Evolutionary conservation across 345 rosid genomes (phyloP), one percentile per base, ranked within the genome.

Genomic region (Bruguiera sexangula): DNA sequence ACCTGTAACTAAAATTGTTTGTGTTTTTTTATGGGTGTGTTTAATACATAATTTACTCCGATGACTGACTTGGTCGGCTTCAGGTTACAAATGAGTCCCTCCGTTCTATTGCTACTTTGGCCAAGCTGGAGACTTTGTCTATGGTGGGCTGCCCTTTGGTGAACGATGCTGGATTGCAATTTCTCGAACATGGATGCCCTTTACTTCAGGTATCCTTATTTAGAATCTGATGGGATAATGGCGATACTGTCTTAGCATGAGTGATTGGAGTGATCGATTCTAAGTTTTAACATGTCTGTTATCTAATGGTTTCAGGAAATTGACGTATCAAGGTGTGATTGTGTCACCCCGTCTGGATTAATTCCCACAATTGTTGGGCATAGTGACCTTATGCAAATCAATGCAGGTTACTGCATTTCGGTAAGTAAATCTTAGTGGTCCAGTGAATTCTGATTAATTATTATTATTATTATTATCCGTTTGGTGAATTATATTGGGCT

Each of bases 61-160:
- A 69, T 57, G 8, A n/a, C 53, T 73, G 18, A n/a, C 2, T 73
- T 60, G 65, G 63, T 67, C 82, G 68, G 54, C 6, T 77, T 75
- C 79, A 94, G 97, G 85, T 91, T 56, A 86, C 96, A 9, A 89
- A 71, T 78, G 89, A 91, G 59, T 91, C 92, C 0, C 80, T 91
- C 16, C 73, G 78, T 43, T 85, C 93, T 0, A 85, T 89, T 74
- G 86, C 97, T 66, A 66, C 83, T 50, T 69, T 94, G 69, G 67
- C 79, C 58, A 84, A 86, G 73, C 82, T 94, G 68, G 95, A 89
- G 77, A 81, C 65, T 71, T 82, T 94, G 74, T 74, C 72, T 56
- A 75, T 91, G 85, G 85, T 82, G 31, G 79, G 78, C 2, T 94
- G 97, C 66, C 76, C 88, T 66, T 74, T 85, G 56, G 79, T 94